phyloP scores from a whole-genome alignment of 2,329 filamentous ascomycete species.

The Cladophialophora carrionii region DNA sequence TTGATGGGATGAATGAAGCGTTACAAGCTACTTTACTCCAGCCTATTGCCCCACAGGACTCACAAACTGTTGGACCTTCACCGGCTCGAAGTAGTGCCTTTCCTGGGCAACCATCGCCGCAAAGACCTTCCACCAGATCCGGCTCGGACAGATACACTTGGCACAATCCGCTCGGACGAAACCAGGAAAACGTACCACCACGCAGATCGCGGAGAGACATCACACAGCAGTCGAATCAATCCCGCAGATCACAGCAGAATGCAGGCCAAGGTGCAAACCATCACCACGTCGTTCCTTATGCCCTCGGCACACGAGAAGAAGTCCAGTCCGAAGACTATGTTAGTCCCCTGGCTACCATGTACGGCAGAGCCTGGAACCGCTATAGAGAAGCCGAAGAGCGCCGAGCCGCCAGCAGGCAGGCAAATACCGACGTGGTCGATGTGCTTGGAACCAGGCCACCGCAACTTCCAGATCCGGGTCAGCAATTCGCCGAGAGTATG shows the following conservation, averaged over 20 bases:
- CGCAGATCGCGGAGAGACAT: not conserved
- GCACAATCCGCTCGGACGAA: constrained; percentile 1
- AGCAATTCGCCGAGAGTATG: not conserved
- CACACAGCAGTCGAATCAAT: not conserved
- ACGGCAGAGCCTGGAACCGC: constrained; percentile 34
- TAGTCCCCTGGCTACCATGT: constrained; percentile 36
- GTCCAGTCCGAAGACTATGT: constrained; percentile 35
- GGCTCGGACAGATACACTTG: not conserved
- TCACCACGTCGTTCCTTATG: constrained; percentile 24
- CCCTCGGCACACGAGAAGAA: constrained; percentile 38
- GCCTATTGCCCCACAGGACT: not conserved
- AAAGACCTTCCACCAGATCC: not conserved
- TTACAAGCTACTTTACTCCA: not conserved
- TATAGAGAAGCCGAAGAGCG: constrained; percentile 35
- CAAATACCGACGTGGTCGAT: not conserved
- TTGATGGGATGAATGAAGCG: constrained; percentile 12
- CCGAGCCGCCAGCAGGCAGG: not conserved
- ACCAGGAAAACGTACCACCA: not conserved
- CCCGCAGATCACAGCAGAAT: not conserved
- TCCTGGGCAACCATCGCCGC: not conserved
- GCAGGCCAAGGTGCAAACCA: not conserved
- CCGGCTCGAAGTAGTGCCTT: not conserved
- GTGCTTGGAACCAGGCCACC: constrained; percentile 16
- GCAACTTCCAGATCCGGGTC: not conserved
- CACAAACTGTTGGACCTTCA: not conserved